Conservation (phyloP, 108 stramenopile genomes). For the Schizochytrium sp. region DNA sequence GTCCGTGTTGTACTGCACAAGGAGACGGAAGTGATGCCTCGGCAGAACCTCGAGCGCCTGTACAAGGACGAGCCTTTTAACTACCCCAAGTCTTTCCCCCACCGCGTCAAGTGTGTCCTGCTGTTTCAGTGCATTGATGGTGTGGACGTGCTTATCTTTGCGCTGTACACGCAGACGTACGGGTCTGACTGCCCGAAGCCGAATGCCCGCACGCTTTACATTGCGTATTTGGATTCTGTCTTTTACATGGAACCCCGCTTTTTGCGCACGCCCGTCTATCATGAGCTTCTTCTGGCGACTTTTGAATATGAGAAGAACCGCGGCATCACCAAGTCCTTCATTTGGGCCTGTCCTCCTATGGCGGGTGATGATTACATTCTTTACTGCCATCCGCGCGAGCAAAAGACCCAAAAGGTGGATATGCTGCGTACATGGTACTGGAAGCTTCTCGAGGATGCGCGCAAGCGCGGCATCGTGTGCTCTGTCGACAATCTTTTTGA, state of each 20-base stretch:
- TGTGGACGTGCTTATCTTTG: constrained; percentile 85
- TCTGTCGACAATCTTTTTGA: constrained; percentile 86
- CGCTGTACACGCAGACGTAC: constrained; percentile 80
- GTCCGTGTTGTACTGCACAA: neutral
- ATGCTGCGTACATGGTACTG: constrained; percentile 74
- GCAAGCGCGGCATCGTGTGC: constrained; percentile 73
- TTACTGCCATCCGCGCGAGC: constrained; percentile 42
- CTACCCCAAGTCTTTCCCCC: constrained; percentile 77
- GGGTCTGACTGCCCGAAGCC: constrained; percentile 73
- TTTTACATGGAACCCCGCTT: constrained; percentile 79
- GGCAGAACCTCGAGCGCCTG: neutral
- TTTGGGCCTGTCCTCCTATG: constrained; percentile 95
- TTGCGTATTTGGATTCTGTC: constrained; percentile 84
- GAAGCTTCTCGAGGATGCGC: constrained; percentile 82
- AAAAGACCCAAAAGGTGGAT: constrained; percentile 66
- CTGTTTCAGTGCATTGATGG: constrained; percentile 82
- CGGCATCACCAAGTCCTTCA: constrained; percentile 82
- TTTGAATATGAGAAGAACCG: constrained; percentile 86
- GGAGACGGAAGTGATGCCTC: neutral
- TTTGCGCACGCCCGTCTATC: constrained; percentile 83
- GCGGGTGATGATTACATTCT: constrained; percentile 59
- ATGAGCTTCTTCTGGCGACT: constrained; percentile 73
- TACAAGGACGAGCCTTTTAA: constrained; percentile 31
- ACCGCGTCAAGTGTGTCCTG: constrained; percentile 77
- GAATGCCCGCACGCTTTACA: constrained; percentile 71